Evolutionary conservation across 2,329 filamentous ascomycete species (phyloP).

Genomic region (Diaporthe nobilis): DNA sequence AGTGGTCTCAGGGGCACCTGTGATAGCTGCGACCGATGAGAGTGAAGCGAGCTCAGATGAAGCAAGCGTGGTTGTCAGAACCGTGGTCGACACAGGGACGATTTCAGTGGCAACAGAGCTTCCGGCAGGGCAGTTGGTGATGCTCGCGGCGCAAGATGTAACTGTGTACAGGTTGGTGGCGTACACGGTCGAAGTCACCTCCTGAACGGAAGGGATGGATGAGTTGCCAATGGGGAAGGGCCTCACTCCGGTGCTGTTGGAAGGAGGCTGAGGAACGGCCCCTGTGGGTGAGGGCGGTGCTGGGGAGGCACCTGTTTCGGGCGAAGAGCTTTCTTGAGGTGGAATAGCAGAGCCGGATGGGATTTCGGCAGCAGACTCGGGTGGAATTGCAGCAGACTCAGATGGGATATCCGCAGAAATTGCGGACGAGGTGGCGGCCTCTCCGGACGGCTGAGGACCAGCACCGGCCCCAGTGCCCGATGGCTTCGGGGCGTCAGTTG

Average conservation of each 20-base stretch:
- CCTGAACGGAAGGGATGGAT: conserved; percentile 29
- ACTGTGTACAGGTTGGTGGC: conserved; percentile 43
- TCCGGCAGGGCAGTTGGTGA: conserved; percentile 47
- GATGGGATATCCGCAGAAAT: conserved; percentile 1
- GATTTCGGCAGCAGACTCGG: conserved; percentile 8
- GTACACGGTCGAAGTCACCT: conserved; percentile 43
- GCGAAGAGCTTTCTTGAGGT: conserved; percentile 17
- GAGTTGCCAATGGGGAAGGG: conserved; percentile 30
- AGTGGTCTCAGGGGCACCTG: conserved; percentile 27
- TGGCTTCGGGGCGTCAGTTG: neutral
- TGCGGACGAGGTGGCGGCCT: neutral
- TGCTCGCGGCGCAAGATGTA: conserved; percentile 45
- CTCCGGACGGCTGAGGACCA: conserved; percentile 29
- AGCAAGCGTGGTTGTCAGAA: conserved; percentile 32
- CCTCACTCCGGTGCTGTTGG: conserved; percentile 20
- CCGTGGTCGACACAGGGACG: conserved; percentile 39
- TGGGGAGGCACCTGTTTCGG: neutral
- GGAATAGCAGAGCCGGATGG: conserved; percentile 26
- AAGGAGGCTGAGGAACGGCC: conserved; percentile 13
- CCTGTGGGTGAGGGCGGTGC: neutral
- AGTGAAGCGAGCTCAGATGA: conserved; percentile 22
- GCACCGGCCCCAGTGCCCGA: conserved; percentile 18
- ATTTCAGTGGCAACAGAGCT: conserved; percentile 43
- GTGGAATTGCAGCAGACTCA: neutral
- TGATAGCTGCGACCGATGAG: conserved; percentile 36